A percentile compares a stretch with the other conserved stretches of the same genome.
These are phyloP conservation scores for Ogataea paraovalis DNA, from an alignment of 805 yeast genomes.

Conservation along the genomic window DNA sequence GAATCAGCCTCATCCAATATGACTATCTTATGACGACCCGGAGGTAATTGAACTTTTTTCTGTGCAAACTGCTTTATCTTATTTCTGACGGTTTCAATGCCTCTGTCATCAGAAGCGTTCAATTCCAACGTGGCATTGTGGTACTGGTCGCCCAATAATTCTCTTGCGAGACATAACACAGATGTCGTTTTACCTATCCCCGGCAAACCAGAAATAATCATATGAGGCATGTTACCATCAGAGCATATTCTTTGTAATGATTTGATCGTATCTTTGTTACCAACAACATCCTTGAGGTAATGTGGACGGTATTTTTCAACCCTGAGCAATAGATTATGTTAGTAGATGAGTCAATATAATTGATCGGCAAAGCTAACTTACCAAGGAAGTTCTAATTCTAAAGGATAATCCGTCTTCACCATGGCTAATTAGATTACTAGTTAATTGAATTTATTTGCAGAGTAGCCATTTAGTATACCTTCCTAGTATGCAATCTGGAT, in stretches of 20 bases:
- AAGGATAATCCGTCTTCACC: conserved; percentile 21
- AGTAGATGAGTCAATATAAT: too few relatives aligned
- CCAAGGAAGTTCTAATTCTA: conserved; percentile 33
- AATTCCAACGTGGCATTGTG: conserved; percentile 85
- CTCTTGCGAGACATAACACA: conserved; percentile 82
- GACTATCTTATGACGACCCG: conserved; percentile 87
- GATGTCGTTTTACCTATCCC: conserved; percentile 98
- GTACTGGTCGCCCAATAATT: conserved; percentile 62
- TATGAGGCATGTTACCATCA: conserved; percentile 96
- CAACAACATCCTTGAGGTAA: conserved; percentile 78
- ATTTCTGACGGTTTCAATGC: conserved; percentile 93
- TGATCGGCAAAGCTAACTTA: conserved; percentile 16
- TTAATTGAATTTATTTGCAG: background rate
- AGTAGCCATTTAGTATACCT: too few relatives aligned
- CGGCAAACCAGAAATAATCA: conserved; percentile 93
- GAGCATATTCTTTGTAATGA: conserved; percentile 77
- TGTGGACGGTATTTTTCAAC: conserved; percentile 96
- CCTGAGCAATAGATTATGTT: conserved; percentile 37
- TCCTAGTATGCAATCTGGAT: too few relatives aligned
- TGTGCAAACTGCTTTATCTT: conserved; percentile 95
- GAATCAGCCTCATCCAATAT: conserved; percentile 95
- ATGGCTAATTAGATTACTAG: background rate
- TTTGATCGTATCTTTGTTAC: conserved; percentile 86
- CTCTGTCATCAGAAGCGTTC: conserved; percentile 96
- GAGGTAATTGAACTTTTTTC: conserved; percentile 80